Evolutionary conservation across 2,329 filamentous ascomycete species (phyloP), one percentile per base, ranked within the genome.

Genomic region (Lizonia empirigonia): DNA sequence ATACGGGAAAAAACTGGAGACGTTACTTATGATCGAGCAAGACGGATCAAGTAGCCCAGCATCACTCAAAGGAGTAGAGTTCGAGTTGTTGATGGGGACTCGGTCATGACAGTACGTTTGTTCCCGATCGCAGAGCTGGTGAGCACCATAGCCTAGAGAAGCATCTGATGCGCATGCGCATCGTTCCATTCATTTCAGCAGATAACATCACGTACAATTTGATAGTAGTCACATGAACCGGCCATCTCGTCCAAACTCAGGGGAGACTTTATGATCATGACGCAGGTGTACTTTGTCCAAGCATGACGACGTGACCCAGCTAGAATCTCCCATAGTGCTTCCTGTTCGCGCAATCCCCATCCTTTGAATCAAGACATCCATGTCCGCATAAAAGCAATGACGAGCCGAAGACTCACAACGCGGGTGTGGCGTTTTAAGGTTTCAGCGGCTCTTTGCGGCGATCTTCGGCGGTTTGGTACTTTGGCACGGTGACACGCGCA

Each of bases 371-470:
- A n/a, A n/a, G n/a, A 30, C 5, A 5, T 15, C 13, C n/a, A 30
- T 7, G 26, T 15, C 15, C 27, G n/a, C 27, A 30, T 30, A 10
- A 30, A 13, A 15, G n/a, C 9, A 2, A 15, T 7, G 27, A 6
- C 5, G 2, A 15, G 15, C 20, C 35, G 19, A 19, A 23, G 19
- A 36, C 13, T 15, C 18, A 4, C 16, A 23, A 7, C 15, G 41
- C n/a, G 15, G 19, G 16, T 42, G 30, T 46, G 49, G 44, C 26
- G 42, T 42, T 9, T 7, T 13, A 36, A n/a, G 18, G 44, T 47
- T 47, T 47, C 49, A 38, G 33, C 42, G 49, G 49, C 37, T 29
- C 32, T 47, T 34, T 38, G 5, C 49, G 42, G 49, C 42, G 37
- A 42, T 52, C 33, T 5, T 52, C 49, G 49, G 49, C 34, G 27